These are phyloP conservation scores for Sporothrix brunneoviolacea DNA, from an alignment of 2,329 filamentous ascomycete genomes.

Conservation along the genomic window DNA sequence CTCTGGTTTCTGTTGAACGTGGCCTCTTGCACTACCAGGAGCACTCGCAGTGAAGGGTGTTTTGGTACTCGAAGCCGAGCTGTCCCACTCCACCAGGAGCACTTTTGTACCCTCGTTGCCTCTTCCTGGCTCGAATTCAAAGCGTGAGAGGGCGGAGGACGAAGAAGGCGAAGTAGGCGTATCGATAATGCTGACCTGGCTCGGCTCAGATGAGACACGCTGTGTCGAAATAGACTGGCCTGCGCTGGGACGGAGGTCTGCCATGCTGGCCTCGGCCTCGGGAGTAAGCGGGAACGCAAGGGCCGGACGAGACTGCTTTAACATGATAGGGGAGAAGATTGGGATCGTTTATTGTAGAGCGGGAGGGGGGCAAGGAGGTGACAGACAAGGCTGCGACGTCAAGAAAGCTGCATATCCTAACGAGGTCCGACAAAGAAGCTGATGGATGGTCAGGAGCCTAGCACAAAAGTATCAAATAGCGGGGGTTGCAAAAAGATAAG, in stretches of 20 bases:
- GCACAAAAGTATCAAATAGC: no score
- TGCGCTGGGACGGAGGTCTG: neutral
- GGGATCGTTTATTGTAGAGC: neutral
- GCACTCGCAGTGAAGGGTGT: neutral
- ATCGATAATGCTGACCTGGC: conserved; percentile 26
- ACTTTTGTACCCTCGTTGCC: conserved; percentile 84
- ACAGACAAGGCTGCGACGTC: neutral
- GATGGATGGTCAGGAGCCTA: no score
- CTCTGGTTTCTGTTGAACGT: conserved; percentile 17
- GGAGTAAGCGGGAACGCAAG: conserved; percentile 2
- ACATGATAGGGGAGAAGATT: neutral
- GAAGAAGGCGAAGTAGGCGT: conserved; percentile 41
- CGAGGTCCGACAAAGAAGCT: no score
- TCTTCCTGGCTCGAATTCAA: conserved; percentile 74
- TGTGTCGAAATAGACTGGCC: neutral
- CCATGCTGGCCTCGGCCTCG: conserved; percentile 12
- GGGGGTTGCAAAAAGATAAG: no score
- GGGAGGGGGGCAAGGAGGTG: neutral
- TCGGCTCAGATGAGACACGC: neutral
- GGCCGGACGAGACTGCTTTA: neutral
- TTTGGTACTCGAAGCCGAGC: conserved; percentile 11
- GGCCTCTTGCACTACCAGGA: conserved; percentile 11
- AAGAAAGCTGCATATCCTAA: no score
- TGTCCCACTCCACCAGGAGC: conserved; percentile 86
- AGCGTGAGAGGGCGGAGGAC: conserved; percentile 61